Evolutionary conservation across 2,329 filamentous ascomycete genomes (phyloP).

Genomic region (Didymella keratinophila): DNA sequence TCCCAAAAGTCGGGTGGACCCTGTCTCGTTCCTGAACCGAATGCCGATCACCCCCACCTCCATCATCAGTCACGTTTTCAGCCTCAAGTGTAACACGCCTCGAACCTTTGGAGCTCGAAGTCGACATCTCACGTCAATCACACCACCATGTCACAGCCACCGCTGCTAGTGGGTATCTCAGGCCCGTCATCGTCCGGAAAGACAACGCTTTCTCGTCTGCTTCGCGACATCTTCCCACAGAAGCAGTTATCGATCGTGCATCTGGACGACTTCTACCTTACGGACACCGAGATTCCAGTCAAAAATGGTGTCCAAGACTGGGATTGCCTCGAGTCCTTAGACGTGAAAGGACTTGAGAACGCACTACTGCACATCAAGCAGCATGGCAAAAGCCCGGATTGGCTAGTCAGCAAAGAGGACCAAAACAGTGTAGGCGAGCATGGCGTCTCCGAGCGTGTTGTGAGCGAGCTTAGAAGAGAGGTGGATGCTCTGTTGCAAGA

Average conservation of each 20-base stretch:
- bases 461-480: constrained; percentile 49
- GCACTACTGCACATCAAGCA: constrained; percentile 74
- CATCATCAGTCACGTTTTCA: constrained; percentile 14
- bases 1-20: constrained; percentile 16
- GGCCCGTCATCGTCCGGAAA: constrained; percentile 94
- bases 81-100: neutral
- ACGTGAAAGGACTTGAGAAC: constrained; percentile 71
- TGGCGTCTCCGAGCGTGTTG: constrained; percentile 37
- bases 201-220: constrained; percentile 85
- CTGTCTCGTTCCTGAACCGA: constrained; percentile 4
- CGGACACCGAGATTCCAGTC: constrained; percentile 72
- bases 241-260: constrained; percentile 78
- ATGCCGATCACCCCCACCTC: constrained; percentile 18
- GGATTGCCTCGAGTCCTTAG: constrained; percentile 85
- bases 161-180: constrained; percentile 78
- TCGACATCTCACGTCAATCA: neutral
- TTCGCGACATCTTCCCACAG: constrained; percentile 79
- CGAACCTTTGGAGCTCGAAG: neutral
- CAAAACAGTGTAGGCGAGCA: constrained; percentile 61
- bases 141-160: constrained; percentile 28
- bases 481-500: constrained; percentile 25
- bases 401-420: constrained; percentile 64
- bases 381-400: constrained; percentile 66
- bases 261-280: constrained; percentile 93
- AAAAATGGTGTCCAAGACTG: constrained; percentile 75